Evolutionary conservation across 2,329 filamentous ascomycete species (phyloP), one percentile per base, ranked within the genome.

Genomic region (Tolypocladium paradoxum): DNA sequence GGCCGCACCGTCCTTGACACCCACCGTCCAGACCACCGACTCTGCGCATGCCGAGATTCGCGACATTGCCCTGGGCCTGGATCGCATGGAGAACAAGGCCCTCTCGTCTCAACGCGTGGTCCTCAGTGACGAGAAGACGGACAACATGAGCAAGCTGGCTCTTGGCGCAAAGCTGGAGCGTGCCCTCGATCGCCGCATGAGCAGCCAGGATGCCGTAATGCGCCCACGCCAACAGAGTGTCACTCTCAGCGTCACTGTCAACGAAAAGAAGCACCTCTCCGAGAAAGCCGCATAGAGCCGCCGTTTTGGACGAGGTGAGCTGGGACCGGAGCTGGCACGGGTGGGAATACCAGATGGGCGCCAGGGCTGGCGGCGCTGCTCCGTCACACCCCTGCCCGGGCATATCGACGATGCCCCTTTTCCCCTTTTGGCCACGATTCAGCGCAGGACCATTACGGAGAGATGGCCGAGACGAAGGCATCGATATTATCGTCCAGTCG

Each of bases 131-230:
- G 84, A 92, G 70, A 95, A 95, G 77, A 82, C 79, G 22, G 87
- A 89, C 63, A 85, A 87, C 67, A 76, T 95, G 70, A 85, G 83
- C 74, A 95, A 95, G 74, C 79, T 95, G 54, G 90, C 90, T 37
- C 80, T 96, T 51, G 88, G 90, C 48, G 90, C 90, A 56, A 96
- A 96, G 74, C 81, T 96, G 40, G 90, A 96, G 68, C 84, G 91
- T 56, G 90, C 91, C 24, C 81, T 96, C 53, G 86, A 86, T 60
- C 80, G 90, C 60, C 82, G 91, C 64, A 93, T 96, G 90, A 86
- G 82, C 31, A 75, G 87, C 60, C 91, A 96, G 70, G 91, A 96
- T 64, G 91, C 91, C 59, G 85, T 88, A 69, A 91, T 93, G 78
- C 83, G 86, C 58, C 81, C 76, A 24, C 70, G 74, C 34, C 63